A percentile compares a stretch with the other conserved stretches of the same genome.
Conservation (phyloP, 1,139 yeast species). For the Oligophagozyma castellii region DNA sequence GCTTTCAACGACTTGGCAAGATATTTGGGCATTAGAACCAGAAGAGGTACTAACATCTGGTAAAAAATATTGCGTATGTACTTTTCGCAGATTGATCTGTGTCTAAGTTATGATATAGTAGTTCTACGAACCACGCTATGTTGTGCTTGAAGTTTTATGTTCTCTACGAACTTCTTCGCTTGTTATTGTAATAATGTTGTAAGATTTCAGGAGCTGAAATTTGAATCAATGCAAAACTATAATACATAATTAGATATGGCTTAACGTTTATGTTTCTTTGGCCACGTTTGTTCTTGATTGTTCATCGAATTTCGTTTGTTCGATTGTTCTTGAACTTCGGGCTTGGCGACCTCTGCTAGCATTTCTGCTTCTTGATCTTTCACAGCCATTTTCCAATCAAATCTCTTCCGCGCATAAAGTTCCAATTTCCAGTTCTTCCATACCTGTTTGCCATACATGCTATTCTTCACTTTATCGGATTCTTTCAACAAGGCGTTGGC, state of each 20-base stretch:
- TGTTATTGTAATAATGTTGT: too few relatives aligned
- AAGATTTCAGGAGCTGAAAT: too few relatives aligned
- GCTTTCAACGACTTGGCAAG: slow-evolving; percentile 54
- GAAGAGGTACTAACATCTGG: slow-evolving; percentile 43
- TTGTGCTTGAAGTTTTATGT: too few relatives aligned
- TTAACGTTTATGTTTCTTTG: too few relatives aligned
- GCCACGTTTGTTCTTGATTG: slow-evolving; percentile 1
- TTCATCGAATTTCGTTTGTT: slow-evolving; percentile 12
- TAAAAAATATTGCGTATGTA: too few relatives aligned
- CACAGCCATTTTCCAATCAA: slow-evolving; percentile 68
- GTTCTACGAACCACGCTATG: too few relatives aligned
- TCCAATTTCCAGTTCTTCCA: slow-evolving; percentile 76
- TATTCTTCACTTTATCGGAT: slow-evolving; percentile 60
- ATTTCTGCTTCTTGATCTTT: slow-evolving; percentile 56
- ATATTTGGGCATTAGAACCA: slow-evolving; percentile 46
- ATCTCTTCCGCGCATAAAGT: slow-evolving; percentile 45
- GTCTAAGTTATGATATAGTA: too few relatives aligned
- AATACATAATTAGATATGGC: too few relatives aligned
- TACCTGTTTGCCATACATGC: slow-evolving; percentile 76
- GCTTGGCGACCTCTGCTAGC: too few relatives aligned
- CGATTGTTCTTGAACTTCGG: slow-evolving; percentile 16
- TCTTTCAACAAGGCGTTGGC: slow-evolving; percentile 55
- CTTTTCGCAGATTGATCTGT: too few relatives aligned
- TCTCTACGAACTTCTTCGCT: too few relatives aligned
- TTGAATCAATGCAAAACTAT: too few relatives aligned